A percentile compares a stretch with the other conserved stretches of the same genome.
Evolutionary conservation across 129 eudicot species (phyloP).

Genomic region (Flaveria sonorensis): DNA sequence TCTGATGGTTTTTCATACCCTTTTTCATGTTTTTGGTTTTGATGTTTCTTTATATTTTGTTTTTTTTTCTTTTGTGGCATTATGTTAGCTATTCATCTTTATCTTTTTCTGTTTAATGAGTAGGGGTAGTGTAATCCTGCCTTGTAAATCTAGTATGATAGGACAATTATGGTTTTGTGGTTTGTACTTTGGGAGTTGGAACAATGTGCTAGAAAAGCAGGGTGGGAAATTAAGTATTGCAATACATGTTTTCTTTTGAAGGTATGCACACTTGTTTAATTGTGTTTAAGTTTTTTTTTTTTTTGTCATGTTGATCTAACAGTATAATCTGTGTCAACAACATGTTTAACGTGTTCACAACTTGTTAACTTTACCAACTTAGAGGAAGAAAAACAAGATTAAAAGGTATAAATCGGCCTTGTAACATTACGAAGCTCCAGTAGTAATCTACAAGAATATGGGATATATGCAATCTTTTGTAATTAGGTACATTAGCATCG

Average conservation of each 20-base stretch:
- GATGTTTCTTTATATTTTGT: neutral
- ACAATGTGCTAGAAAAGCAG: slow-evolving; percentile 2
- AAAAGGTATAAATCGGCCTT: neutral
- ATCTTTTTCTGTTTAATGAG: neutral
- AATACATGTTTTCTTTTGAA: slow-evolving; percentile 2
- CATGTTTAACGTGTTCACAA: neutral
- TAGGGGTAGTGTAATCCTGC: slow-evolving; percentile 5
- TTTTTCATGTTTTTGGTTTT: slow-evolving; percentile 20
- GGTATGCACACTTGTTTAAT: too few species aligned
- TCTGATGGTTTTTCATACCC: slow-evolving; percentile 3
- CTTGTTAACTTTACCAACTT: neutral
- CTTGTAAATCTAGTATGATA: slow-evolving; percentile 19
- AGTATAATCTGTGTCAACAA: too few species aligned
- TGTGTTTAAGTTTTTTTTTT: too few species aligned
- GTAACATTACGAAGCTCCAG: slow-evolving; percentile 21
- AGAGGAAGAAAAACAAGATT: neutral
- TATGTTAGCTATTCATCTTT: neutral
- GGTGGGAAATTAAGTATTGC: neutral
- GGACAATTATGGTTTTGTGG: neutral
- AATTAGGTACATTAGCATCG: slow-evolving; percentile 19
- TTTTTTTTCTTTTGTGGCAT: neutral
- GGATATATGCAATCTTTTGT: slow-evolving; percentile 14
- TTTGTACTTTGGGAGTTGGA: neutral
- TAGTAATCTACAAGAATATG: neutral
- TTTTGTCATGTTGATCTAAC: too few species aligned